These are phyloP conservation scores for Capsella rubella DNA, from an alignment of 441 rosid genomes.

Conservation along the genomic window DNA sequence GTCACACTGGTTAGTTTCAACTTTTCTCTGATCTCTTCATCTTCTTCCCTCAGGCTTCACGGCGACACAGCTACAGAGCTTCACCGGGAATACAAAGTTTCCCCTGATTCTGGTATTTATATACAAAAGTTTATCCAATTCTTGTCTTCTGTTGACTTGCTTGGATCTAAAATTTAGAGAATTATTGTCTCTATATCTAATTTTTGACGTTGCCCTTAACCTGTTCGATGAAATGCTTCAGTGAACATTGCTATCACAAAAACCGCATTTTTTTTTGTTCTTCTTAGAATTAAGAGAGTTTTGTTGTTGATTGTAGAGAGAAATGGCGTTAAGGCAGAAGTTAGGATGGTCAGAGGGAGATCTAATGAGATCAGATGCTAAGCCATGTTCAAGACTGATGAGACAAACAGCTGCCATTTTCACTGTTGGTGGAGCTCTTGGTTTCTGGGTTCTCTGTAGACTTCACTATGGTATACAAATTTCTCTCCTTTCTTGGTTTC, in stretches of 20 bases:
- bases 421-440: constrained; percentile 79
- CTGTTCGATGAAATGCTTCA: constrained; percentile 51
- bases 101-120: not conserved
- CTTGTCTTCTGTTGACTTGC: not conserved
- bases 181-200: too few relatives aligned
- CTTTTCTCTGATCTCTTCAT: not conserved
- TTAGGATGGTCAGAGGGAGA: constrained; percentile 88
- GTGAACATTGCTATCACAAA: not conserved
- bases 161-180: not conserved
- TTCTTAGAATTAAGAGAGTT: not conserved
- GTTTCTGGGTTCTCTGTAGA: constrained; percentile 94
- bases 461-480: constrained; percentile 69
- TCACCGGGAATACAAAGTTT: not conserved
- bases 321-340: constrained; percentile 68
- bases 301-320: not conserved
- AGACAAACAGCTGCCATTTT: constrained; percentile 83
- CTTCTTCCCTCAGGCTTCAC: not conserved
- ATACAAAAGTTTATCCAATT: not conserved
- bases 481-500: constrained; percentile 13
- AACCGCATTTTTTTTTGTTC: not conserved
- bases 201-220: not conserved
- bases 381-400: constrained; percentile 92
- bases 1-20: not conserved
- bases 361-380: constrained; percentile 82
- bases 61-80: not conserved